A percentile compares a stretch with the other conserved stretches of the same genome.
phyloP scores from a whole-genome alignment of 495 filamentous ascomycete species.

The Neurospora terricola region DNA sequence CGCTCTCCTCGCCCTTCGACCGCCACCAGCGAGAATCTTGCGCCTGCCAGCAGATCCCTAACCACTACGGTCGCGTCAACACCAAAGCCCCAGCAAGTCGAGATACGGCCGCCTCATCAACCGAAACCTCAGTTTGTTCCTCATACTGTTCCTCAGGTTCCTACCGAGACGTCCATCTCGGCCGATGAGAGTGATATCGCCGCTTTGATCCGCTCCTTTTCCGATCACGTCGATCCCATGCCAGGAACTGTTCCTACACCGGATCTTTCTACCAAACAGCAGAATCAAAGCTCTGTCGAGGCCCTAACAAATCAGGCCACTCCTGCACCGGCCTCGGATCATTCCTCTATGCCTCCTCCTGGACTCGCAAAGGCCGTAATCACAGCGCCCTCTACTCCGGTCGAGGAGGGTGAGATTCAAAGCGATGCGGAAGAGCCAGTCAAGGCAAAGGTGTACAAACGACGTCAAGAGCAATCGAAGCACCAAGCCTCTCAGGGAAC shows the following conservation, averaged over 20 bases:
- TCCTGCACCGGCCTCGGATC: background rate
- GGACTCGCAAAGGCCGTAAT: background rate
- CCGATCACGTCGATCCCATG: background rate
- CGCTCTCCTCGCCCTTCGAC: background rate
- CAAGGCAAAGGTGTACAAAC: background rate
- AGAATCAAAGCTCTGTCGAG: background rate
- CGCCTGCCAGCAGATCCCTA: background rate
- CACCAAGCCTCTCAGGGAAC: background rate
- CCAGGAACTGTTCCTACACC: background rate
- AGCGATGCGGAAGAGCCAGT: background rate
- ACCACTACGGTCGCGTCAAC: background rate
- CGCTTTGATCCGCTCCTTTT: constrained; percentile 16
- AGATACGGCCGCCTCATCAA: too few species aligned
- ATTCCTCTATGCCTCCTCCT: background rate
- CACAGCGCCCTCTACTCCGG: background rate
- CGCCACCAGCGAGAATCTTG: background rate
- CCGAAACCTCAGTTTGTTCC: background rate
- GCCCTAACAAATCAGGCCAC: background rate
- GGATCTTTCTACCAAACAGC: background rate
- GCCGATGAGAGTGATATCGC: constrained; percentile 16
- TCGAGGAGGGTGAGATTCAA: background rate
- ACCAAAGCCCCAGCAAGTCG: background rate
- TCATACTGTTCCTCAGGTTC: background rate
- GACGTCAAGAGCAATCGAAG: background rate
- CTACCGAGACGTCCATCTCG: constrained; percentile 5